These are phyloP conservation scores for Saxophila tyrrhenica DNA, from an alignment of 495 filamentous ascomycete genomes.

Conservation along the genomic window DNA sequence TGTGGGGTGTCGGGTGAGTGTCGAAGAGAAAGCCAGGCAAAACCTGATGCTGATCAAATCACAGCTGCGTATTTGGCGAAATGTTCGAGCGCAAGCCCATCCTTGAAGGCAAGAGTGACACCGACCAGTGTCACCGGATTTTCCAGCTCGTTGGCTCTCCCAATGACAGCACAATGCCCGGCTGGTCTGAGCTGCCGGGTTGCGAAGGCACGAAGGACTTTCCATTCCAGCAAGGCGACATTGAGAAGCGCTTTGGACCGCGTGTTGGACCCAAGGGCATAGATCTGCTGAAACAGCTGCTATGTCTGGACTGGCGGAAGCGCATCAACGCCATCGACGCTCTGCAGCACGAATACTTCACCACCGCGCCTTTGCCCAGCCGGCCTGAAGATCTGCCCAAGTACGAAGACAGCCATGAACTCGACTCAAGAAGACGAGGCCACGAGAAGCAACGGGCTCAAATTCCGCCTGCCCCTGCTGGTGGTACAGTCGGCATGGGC, in stretches of 20 bases:
- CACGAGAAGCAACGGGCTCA: slow-evolving; percentile 72
- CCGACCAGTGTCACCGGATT: slow-evolving; percentile 80
- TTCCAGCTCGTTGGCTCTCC: slow-evolving; percentile 90
- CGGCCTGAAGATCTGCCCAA: slow-evolving; percentile 69
- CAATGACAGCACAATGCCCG: slow-evolving; percentile 86
- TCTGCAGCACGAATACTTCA: slow-evolving; percentile 85
- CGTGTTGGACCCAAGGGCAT: slow-evolving; percentile 50
- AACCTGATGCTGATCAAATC: neutral
- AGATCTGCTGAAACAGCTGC: slow-evolving; percentile 66
- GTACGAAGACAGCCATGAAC: slow-evolving; percentile 91
- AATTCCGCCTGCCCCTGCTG: slow-evolving; percentile 79
- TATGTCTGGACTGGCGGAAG: slow-evolving; percentile 78
- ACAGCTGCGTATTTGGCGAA: slow-evolving; percentile 89
- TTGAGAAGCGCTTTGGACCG: slow-evolving; percentile 62
- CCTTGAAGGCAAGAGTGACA: slow-evolving; percentile 75
- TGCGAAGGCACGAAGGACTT: slow-evolving; percentile 64
- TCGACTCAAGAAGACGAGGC: slow-evolving; percentile 54
- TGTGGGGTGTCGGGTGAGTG: slow-evolving; percentile 91
- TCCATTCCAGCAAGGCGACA: slow-evolving; percentile 49
- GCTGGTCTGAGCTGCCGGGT: slow-evolving; percentile 70
- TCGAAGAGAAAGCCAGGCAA: neutral
- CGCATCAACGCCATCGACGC: slow-evolving; percentile 93
- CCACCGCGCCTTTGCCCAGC: slow-evolving; percentile 62
- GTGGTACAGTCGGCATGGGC: slow-evolving; percentile 71
- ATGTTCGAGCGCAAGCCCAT: slow-evolving; percentile 96